Evolutionary conservation across 75 land plant species (phyloP).

Genomic region (Cunninghamia lanceolata): DNA sequence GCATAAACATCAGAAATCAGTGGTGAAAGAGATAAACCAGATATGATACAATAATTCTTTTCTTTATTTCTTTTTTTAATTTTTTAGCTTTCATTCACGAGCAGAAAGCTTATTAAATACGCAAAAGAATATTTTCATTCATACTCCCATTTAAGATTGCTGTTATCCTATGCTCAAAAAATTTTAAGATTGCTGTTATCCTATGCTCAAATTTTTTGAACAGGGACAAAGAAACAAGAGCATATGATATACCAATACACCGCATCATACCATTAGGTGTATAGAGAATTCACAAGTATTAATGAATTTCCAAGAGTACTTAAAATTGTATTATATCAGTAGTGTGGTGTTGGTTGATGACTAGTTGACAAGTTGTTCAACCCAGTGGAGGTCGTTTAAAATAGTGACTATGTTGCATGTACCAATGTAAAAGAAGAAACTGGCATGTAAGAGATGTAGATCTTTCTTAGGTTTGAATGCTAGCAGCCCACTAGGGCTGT

Average conservation of each 20-base stretch:
- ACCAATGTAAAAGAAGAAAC: neutral
- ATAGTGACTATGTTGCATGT: neutral
- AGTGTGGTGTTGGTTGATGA: neutral
- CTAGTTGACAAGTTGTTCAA: neutral
- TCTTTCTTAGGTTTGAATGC: neutral
- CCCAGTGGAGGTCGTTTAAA: neutral
- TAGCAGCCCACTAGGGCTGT: neutral
- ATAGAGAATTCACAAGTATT: neutral
- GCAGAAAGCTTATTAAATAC: neutral
- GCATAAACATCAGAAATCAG: neutral
- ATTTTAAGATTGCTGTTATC: neutral
- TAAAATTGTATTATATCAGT: neutral
- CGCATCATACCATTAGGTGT: neutral
- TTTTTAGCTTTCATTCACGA: neutral
- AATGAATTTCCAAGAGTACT: neutral
- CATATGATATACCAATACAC: neutral
- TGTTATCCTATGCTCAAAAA: neutral
- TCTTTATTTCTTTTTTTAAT: neutral
- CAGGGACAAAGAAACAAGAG: neutral
- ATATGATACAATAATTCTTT: neutral
- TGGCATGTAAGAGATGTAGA: neutral
- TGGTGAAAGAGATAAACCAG: constrained; percentile 6
- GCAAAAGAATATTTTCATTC: neutral
- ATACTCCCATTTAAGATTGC: neutral
- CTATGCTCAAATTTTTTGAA: neutral